These are phyloP conservation scores for Phalaenopsis hybrid DNA, from an alignment of 116 monocot species.

Conservation along the genomic window DNA sequence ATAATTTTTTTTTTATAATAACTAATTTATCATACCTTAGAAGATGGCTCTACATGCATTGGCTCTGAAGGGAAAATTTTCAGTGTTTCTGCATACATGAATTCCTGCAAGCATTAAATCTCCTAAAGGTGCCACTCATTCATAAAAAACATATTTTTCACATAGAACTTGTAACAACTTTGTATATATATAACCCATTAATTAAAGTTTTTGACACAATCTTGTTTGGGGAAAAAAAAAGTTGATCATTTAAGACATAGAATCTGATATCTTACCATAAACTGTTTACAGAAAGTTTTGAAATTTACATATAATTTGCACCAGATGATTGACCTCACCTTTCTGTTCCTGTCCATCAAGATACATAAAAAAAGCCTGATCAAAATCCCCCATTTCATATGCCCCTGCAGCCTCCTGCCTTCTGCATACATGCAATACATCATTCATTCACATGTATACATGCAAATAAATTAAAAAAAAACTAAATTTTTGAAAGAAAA, in stretches of 20 bases:
- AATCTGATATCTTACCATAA: not conserved
- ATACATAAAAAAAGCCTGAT: conserved; percentile 57
- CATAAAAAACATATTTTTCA: not conserved
- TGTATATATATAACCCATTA: not conserved
- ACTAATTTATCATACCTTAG: conserved; percentile 27
- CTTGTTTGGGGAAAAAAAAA: not conserved
- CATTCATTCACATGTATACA: not conserved
- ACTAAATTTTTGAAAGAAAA: not conserved
- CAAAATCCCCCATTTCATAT: conserved; percentile 51
- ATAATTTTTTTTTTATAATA: too few species aligned
- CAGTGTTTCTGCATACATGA: conserved; percentile 87
- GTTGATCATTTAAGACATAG: not conserved
- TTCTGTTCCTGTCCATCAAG: conserved; percentile 45
- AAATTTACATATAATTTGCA: not conserved
- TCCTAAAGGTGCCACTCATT: conserved; percentile 28
- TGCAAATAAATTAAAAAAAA: too few species aligned
- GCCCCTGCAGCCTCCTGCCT: not conserved
- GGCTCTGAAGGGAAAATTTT: conserved; percentile 96
- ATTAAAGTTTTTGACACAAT: too few species aligned
- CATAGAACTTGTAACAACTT: not conserved
- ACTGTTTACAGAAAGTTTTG: not conserved
- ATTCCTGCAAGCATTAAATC: conserved; percentile 44
- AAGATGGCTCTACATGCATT: conserved; percentile 76
- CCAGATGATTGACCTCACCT: conserved; percentile 31
- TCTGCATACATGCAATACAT: not conserved